Evolutionary conservation across 2,329 filamentous ascomycete genomes (phyloP), one percentile per base, ranked within the genome.

Genomic region (Colletotrichum siamense): DNA sequence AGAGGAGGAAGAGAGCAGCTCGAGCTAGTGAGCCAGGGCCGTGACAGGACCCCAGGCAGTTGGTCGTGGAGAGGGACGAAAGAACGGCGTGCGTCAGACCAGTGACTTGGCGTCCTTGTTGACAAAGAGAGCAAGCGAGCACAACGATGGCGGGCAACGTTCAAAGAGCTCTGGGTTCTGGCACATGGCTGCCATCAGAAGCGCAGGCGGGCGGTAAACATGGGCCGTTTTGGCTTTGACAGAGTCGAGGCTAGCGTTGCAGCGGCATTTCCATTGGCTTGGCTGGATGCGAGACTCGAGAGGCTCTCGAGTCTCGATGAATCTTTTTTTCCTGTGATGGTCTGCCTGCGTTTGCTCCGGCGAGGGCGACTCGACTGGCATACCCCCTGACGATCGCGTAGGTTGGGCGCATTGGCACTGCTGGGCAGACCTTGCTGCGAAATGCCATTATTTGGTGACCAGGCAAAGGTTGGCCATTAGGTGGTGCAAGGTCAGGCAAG

Each of bases 231-330:
- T 8, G 44, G 44, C 44, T 52, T 52, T 52, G 44, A 52, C n/a
- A 52, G 18, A 71, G 63, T 76, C 73, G 70, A 76, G 70, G 70
- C 73, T 76, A 57, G 63, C n/a, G 30, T 59, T 28, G 73, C 52
- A 32, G 70, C 32, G 44, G 59, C 63, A 52, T 59, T 64, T 52
- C 65, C 64, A 74, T 73, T 73, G 70, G 57, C 74, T 61, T 74
- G 74, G 74, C 70, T 61, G 44, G 73, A 49, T 57, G 64, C 34
- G 34, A 36, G 34, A 36, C 13, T 16, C 34, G 34, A 36, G 34
- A 73, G 16, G 15, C 32, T 68, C 32, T 34, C 70, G 30, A 8
- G 12, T 34, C n/a, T 28, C 36, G 39, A 52, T 24, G n/a, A 52
- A 22, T 22, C 44, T 52, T 52, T 44, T 39, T 52, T 52, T 8